A percentile compares a stretch with the other conserved stretches of the same genome.
These are phyloP conservation scores for Rhododendron griersonianum DNA, from an alignment of 148 eudicot genomes.

Conservation along the genomic window DNA sequence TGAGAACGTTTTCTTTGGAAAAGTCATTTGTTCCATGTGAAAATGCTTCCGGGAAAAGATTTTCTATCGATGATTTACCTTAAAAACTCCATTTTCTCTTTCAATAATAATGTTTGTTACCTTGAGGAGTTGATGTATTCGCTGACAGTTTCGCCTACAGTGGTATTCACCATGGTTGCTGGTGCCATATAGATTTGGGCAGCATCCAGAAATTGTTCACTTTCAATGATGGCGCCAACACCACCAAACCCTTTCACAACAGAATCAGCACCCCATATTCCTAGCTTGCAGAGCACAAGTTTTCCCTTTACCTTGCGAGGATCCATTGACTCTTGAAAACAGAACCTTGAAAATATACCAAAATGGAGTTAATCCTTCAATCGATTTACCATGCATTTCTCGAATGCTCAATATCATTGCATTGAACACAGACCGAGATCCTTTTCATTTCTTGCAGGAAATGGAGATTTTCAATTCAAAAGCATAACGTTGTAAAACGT, in stretches of 20 bases:
- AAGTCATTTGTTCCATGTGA: neutral
- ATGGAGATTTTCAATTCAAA: neutral
- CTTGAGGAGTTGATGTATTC: conserved; percentile 56
- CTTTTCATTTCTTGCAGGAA: neutral
- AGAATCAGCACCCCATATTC: conserved; percentile 59
- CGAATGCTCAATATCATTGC: neutral
- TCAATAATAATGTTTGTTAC: conserved; percentile 17
- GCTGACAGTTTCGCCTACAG: conserved; percentile 36
- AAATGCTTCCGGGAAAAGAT: neutral
- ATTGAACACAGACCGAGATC: neutral
- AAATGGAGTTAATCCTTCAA: neutral
- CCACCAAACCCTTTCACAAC: conserved; percentile 75
- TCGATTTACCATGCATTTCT: neutral
- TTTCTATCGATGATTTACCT: neutral
- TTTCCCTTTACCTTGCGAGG: conserved; percentile 79
- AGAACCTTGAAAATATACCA: conserved; percentile 24
- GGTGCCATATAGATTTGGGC: conserved; percentile 83
- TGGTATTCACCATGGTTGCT: conserved; percentile 46
- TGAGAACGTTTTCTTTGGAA: neutral
- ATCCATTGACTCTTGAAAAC: conserved; percentile 56
- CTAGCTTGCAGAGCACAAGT: conserved; percentile 58
- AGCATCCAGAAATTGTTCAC: conserved; percentile 45
- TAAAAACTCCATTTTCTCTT: neutral
- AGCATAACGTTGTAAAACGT: neutral
- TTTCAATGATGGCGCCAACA: conserved; percentile 55